These are phyloP conservation scores for Globisporangium nagaii DNA, from an alignment of 352 stramenopile genomes.

Conservation along the genomic window DNA sequence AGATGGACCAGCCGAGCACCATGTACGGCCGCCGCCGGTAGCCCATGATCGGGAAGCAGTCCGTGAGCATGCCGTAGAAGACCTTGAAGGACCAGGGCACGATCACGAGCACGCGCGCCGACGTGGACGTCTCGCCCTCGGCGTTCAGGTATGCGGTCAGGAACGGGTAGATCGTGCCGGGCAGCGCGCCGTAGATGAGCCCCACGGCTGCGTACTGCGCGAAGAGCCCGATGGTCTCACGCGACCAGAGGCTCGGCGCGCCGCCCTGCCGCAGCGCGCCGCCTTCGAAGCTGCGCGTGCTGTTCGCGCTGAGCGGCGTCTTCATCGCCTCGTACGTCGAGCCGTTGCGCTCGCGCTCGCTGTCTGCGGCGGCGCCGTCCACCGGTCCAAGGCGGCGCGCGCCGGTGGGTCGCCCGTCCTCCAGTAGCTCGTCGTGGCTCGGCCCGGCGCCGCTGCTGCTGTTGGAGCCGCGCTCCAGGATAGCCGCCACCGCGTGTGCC, in stretches of 20 bases:
- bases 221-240: conserved; percentile 33
- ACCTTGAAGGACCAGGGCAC: conserved; percentile 63
- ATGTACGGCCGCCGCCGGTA: conserved; percentile 62
- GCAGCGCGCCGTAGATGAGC: conserved; percentile 37
- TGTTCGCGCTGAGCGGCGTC: neutral
- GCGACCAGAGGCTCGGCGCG: conserved; percentile 22
- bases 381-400: neutral
- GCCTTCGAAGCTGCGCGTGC: conserved; percentile 17
- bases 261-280: conserved; percentile 39
- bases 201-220: conserved; percentile 47
- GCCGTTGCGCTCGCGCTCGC: neutral
- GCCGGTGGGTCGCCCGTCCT: neutral
- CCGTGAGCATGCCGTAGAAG: conserved; percentile 56
- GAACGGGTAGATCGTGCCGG: conserved; percentile 47
- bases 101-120: conserved; percentile 24
- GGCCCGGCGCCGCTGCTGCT: neutral
- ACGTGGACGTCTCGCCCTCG: conserved; percentile 18
- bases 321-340: conserved; percentile 10
- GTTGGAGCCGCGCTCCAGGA: conserved; percentile 2
- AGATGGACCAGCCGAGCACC: conserved; percentile 48
- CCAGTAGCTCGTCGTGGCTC: neutral
- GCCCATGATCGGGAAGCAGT: conserved; percentile 47
- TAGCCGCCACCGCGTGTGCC: neutral
- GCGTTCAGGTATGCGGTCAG: conserved; percentile 44
- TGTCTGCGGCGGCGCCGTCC: neutral